Percentiles rank a stretch among this genome's conserved stretches.
These are phyloP conservation scores for Withania somnifera DNA, from an alignment of 305 asterid species.

Conservation along the genomic window DNA sequence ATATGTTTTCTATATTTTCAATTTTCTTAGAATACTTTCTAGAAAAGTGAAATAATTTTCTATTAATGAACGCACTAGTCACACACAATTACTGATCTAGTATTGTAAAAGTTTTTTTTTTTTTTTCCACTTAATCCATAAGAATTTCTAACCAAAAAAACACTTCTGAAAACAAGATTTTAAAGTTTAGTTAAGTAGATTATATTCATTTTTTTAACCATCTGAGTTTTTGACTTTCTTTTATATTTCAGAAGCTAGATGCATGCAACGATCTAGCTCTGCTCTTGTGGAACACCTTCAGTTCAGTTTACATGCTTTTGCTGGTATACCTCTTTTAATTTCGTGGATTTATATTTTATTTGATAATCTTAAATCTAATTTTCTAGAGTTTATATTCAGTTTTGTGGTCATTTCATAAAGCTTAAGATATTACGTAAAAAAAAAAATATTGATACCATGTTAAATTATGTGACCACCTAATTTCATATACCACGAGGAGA, in stretches of 20 bases:
- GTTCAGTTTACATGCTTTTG: neutral
- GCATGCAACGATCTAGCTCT: neutral
- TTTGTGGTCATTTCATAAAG: neutral
- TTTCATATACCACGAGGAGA: no score
- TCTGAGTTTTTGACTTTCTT: neutral
- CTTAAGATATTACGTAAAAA: neutral
- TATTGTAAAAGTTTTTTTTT: no score
- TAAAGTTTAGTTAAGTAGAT: neutral
- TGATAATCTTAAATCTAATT: neutral
- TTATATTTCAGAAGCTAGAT: neutral
- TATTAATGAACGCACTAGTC: no score
- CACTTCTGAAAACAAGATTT: no score
- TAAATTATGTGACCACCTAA: neutral
- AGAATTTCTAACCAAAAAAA: neutral
- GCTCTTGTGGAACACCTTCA: conserved; percentile 2
- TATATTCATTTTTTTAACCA: neutral
- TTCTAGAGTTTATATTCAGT: neutral
- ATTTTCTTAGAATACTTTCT: no score
- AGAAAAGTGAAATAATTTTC: no score
- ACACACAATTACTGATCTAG: no score
- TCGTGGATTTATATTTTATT: neutral
- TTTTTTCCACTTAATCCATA: neutral
- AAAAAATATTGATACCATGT: neutral
- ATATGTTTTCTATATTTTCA: no score
- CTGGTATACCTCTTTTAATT: neutral